Conservation (phyloP, 345 rosid genomes). For the Eucalyptus sp. region DNA sequence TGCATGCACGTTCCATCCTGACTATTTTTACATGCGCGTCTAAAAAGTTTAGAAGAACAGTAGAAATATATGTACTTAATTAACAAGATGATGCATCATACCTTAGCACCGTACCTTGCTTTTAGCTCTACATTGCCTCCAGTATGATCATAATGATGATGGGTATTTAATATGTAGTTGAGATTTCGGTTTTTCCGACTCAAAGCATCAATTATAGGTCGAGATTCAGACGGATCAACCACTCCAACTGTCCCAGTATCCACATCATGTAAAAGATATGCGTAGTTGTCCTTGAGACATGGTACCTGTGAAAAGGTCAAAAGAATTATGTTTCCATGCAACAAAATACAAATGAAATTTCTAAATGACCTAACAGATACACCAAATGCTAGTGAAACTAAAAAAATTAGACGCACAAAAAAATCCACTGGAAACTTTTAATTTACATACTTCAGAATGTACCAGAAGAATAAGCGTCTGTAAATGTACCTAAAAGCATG, state of each 20-base stretch:
- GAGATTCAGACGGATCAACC: conserved; percentile 95
- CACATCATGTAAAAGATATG: conserved; percentile 85
- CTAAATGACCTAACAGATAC: neutral
- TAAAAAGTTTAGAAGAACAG: neutral
- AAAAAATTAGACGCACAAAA: neutral
- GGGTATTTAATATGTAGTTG: conserved; percentile 89
- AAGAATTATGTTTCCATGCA: neutral
- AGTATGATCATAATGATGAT: conserved; percentile 87
- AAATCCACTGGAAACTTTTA: neutral
- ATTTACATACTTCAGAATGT: neutral
- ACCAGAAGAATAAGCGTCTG: neutral
- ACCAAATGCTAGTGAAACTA: neutral
- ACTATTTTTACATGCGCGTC: neutral
- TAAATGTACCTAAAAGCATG: neutral
- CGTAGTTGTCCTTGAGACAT: conserved; percentile 81
- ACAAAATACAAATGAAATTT: neutral
- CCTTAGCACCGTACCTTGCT: conserved; percentile 98
- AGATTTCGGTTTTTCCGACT: conserved; percentile 71
- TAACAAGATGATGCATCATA: conserved; percentile 18
- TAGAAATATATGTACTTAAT: neutral
- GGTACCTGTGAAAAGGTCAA: conserved; percentile 47
- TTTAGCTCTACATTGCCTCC: conserved; percentile 91
- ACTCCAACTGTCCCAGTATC: conserved; percentile 98
- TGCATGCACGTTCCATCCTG: neutral
- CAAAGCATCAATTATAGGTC: conserved; percentile 77